phyloP scores from a whole-genome alignment of 768 basidiomycete species.

The Macrolepiota albuminosa region DNA sequence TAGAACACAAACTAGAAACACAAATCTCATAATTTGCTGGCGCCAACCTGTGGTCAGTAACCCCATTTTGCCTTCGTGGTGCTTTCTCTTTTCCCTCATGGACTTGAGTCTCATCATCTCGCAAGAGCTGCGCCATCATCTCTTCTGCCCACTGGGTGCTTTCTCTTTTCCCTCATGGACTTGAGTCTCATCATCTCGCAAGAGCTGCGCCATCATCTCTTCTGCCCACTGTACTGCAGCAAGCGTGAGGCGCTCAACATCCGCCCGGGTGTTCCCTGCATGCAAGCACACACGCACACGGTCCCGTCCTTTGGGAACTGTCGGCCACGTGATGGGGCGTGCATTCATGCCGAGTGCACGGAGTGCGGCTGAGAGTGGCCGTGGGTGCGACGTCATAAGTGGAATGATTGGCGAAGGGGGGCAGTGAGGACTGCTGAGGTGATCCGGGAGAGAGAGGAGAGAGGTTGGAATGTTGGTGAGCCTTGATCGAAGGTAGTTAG shows the following conservation, averaged over 20 bases:
- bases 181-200: constrained; percentile 5
- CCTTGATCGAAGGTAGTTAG: constrained; percentile 25
- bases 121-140: constrained; percentile 21
- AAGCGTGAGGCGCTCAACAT: constrained; percentile 54
- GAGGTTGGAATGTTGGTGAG: constrained; percentile 28
- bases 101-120: constrained; percentile 2
- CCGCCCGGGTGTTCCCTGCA: constrained; percentile 61
- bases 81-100: background rate
- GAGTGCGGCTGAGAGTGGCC: constrained; percentile 70
- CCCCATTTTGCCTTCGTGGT: background rate
- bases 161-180: background rate
- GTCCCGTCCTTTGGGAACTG: constrained; percentile 82
- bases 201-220: constrained; percentile 25
- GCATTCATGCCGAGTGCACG: constrained; percentile 52
- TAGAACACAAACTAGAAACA: background rate
- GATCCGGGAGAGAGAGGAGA: constrained; percentile 32
- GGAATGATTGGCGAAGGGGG: constrained; percentile 78
- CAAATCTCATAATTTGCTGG: constrained; percentile 3
- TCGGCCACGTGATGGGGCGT: constrained; percentile 80
- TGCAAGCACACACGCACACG: constrained; percentile 88
- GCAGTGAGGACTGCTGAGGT: constrained; percentile 20
- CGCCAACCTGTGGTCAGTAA: background rate
- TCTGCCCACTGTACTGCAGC: constrained; percentile 48
- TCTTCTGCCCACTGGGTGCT: constrained; percentile 45
- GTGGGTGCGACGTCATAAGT: constrained; percentile 71